Evolutionary conservation across 148 eudicot genomes (phyloP).

Genomic region (Selenicereus undatus): DNA sequence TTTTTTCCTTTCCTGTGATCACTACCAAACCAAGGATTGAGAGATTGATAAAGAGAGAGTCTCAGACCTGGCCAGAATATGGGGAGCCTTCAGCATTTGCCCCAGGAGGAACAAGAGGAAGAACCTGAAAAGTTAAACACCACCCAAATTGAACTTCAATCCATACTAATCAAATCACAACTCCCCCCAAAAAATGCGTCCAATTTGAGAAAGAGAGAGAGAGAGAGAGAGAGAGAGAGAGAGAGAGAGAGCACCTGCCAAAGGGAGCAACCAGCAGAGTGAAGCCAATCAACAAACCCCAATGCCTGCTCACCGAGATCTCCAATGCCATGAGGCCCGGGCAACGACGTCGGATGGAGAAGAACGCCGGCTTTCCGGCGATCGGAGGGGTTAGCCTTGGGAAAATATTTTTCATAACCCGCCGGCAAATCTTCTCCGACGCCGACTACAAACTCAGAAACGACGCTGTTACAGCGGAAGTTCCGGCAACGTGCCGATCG

Average conservation of each 20-base stretch:
- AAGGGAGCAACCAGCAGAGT: slow-evolving; percentile 68
- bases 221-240: background rate
- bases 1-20: background rate
- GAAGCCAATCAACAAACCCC: slow-evolving; percentile 81
- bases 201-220: background rate
- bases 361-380: slow-evolving; percentile 77
- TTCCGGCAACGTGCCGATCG: background rate
- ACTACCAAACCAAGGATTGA: background rate
- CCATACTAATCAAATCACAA: background rate
- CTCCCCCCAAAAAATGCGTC: background rate
- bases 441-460: slow-evolving; percentile 5
- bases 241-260: slow-evolving; percentile 67
- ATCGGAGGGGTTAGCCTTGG: slow-evolving; percentile 22
- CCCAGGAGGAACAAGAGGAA: slow-evolving; percentile 98
- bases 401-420: slow-evolving; percentile 54
- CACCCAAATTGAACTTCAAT: background rate
- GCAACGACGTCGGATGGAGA: slow-evolving; percentile 92
- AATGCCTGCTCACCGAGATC: slow-evolving; percentile 73
- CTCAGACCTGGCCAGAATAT: slow-evolving; percentile 78
- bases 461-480: background rate
- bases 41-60: background rate
- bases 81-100: slow-evolving; percentile 94
- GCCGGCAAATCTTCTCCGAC: slow-evolving; percentile 77
- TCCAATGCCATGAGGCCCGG: slow-evolving; percentile 77
- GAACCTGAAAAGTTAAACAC: slow-evolving; percentile 46